phyloP scores from a whole-genome alignment of 495 filamentous ascomycete species.

The Hypoxylon perforatum region DNA sequence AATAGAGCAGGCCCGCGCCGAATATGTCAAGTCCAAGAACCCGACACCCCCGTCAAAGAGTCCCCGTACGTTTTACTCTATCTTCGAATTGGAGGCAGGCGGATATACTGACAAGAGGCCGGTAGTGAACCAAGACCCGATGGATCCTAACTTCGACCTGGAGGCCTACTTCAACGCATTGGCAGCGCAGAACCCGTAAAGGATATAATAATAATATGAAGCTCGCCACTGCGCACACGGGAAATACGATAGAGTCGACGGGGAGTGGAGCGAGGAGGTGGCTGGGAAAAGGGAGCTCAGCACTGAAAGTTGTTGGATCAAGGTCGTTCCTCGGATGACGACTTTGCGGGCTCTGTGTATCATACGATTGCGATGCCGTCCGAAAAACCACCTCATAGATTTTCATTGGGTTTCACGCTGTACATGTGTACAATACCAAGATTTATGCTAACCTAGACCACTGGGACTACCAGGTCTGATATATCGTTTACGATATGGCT shows the following conservation, averaged over 20 bases:
- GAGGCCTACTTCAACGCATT: slow-evolving; percentile 82
- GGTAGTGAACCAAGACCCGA: slow-evolving; percentile 84
- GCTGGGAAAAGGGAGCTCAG: slow-evolving; percentile 7
- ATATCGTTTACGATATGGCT: slow-evolving; percentile 22
- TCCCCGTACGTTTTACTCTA: slow-evolving; percentile 65
- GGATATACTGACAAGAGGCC: slow-evolving; percentile 26
- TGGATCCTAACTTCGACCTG: slow-evolving; percentile 88
- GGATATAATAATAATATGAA: slow-evolving; percentile 34
- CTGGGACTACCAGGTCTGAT: slow-evolving; percentile 16
- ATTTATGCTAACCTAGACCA: slow-evolving; percentile 34
- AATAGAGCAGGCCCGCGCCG: slow-evolving; percentile 90
- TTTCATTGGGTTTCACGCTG: slow-evolving; percentile 52
- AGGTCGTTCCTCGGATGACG: slow-evolving; percentile 23
- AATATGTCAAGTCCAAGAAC: slow-evolving; percentile 85
- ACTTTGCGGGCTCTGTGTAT: slow-evolving; percentile 46
- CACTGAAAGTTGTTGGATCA: slow-evolving; percentile 28
- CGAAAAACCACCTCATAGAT: slow-evolving; percentile 53
- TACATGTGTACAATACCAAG: slow-evolving; percentile 57
- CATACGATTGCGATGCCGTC: slow-evolving; percentile 47
- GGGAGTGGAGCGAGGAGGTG: slow-evolving; percentile 13
- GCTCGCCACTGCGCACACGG: slow-evolving; percentile 11
- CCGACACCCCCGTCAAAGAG: slow-evolving; percentile 64
- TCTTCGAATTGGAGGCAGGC: not conserved
- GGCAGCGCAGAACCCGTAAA: slow-evolving; percentile 58
- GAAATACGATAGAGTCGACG: slow-evolving; percentile 15